A percentile compares a stretch with the other conserved stretches of the same genome.
Conservation (phyloP, 2,329 filamentous ascomycete species). For the Colletotrichum lindemuthianum region DNA sequence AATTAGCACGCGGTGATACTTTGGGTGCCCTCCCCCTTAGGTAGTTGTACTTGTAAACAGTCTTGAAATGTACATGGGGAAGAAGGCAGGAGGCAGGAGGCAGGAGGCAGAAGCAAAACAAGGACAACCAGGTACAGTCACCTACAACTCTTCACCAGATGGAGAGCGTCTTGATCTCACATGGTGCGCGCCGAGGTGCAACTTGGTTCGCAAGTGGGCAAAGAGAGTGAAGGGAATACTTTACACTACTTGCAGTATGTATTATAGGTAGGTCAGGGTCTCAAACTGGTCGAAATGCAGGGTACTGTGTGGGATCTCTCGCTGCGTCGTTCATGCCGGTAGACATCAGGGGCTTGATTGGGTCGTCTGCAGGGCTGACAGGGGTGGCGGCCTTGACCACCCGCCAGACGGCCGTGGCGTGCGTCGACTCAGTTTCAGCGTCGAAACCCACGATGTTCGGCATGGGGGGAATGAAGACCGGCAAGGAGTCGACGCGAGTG, state of each 20-base stretch:
- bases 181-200: no score
- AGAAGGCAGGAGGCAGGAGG: no score
- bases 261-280: conserved; percentile 34
- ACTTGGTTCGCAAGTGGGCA: no score
- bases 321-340: conserved; percentile 42
- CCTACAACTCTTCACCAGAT: no score
- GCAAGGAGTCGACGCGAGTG: conserved; percentile 7
- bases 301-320: conserved; percentile 41
- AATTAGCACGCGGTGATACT: no score
- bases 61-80: no score
- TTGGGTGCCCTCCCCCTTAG: no score
- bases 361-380: conserved; percentile 46
- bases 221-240: conserved; percentile 25
- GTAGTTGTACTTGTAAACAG: no score
- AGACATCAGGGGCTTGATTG: conserved; percentile 42
- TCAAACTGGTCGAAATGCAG: conserved; percentile 44
- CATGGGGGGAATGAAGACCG: conserved; percentile 41
- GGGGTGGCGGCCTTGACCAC: conserved; percentile 35
- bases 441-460: conserved; percentile 58
- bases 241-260: no score
- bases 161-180: no score
- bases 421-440: conserved; percentile 51
- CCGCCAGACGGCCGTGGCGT: conserved; percentile 37
- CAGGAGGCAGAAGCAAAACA: no score
- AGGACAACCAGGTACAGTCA: no score